Evolutionary conservation across 139 green algal species (phyloP).

Genomic region (Auxenochlorella protothecoides): DNA sequence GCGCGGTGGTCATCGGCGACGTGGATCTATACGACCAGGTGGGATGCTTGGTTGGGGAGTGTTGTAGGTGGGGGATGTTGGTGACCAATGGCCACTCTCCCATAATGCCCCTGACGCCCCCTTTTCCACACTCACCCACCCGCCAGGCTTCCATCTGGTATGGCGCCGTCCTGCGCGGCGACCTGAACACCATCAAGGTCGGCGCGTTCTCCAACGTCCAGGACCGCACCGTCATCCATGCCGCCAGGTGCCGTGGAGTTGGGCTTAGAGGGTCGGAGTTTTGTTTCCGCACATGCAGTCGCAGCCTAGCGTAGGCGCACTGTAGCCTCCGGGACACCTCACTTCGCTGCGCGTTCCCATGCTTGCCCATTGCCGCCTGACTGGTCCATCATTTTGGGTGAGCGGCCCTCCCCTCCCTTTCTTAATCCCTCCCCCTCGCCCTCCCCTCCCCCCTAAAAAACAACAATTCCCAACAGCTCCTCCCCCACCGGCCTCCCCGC

Average conservation of each 20-base stretch:
- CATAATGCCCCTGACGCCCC: not conserved
- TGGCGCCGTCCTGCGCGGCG: constrained; percentile 68
- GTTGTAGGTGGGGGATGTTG: not conserved
- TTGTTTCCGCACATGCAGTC: too few relatives aligned
- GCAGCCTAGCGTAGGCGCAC: too few relatives aligned
- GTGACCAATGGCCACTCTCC: too few relatives aligned
- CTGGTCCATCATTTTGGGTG: too few relatives aligned
- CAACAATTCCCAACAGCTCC: constrained; percentile 21
- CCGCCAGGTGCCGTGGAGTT: constrained; percentile 44
- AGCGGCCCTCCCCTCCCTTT: too few relatives aligned
- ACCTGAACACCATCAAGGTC: constrained; percentile 77
- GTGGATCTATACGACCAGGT: constrained; percentile 76
- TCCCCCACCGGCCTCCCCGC: constrained; percentile 73
- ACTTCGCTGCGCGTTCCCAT: too few relatives aligned
- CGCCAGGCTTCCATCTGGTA: constrained; percentile 73
- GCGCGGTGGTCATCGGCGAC: constrained; percentile 71
- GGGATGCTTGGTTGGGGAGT: not conserved
- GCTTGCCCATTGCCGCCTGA: too few relatives aligned
- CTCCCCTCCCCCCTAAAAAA: not conserved
- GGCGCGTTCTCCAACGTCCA: constrained; percentile 56
- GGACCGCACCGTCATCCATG: constrained; percentile 78
- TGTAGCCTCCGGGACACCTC: too few relatives aligned
- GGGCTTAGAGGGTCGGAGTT: too few relatives aligned
- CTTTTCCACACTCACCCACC: not conserved
- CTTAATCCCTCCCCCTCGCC: not conserved